phyloP scores from a whole-genome alignment of 2,329 filamentous ascomycete species.

The Colletotrichum camelliae region DNA sequence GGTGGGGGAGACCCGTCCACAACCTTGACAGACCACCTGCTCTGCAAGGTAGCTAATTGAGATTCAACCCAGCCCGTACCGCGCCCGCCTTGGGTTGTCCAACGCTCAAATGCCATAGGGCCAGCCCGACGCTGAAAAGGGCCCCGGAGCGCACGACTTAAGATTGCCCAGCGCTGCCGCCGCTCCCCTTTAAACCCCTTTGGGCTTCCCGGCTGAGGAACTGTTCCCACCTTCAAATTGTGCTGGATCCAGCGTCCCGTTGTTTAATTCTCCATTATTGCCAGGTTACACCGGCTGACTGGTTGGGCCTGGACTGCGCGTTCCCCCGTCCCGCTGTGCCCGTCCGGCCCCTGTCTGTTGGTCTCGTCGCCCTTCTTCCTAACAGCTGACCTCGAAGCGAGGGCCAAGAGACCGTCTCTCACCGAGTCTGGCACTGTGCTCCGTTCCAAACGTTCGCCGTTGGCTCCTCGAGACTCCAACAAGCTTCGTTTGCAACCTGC shows the following conservation, averaged over 20 bases:
- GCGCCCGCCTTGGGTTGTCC: neutral
- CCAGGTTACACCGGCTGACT: slow-evolving; percentile 16
- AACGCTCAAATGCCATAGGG: neutral
- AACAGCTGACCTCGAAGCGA: neutral
- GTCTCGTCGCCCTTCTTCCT: neutral
- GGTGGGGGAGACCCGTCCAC: neutral
- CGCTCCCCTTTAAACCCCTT: neutral
- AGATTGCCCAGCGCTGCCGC: neutral
- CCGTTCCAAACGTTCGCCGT: neutral
- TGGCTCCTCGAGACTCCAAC: neutral
- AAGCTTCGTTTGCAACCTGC: neutral
- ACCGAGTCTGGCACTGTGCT: neutral
- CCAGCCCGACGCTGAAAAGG: neutral
- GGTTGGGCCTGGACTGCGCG: slow-evolving; percentile 1
- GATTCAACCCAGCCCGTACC: neutral
- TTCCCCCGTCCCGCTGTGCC: neutral
- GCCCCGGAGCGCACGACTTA: neutral
- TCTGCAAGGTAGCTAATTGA: neutral
- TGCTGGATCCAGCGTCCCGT: slow-evolving; percentile 11
- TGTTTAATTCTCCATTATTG: slow-evolving; percentile 4
- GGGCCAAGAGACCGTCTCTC: neutral
- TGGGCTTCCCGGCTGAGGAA: neutral
- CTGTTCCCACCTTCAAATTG: neutral
- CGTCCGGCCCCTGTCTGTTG: neutral
- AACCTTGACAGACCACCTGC: neutral